Evolutionary conservation across 352 stramenopile species (phyloP), one percentile per base, ranked within the genome.

Genomic region (Elongisporangium prolatum): DNA sequence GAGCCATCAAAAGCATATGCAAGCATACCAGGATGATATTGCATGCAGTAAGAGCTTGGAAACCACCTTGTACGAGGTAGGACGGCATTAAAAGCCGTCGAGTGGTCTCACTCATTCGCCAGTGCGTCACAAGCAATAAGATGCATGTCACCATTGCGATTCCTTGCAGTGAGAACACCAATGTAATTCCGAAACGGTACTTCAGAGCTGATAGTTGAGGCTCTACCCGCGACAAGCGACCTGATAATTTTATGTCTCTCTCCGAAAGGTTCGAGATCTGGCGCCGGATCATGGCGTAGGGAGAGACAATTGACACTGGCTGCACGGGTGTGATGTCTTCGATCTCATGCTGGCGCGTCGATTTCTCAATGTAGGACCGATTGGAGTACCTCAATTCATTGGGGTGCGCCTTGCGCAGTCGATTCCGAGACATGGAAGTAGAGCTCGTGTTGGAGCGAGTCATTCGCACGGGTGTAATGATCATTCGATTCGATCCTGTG

Each of bases 371-470:
- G 22, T 56, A 67, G 21, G 70, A 72, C 17, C 61, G 65, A 51
- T 70, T 67, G n/a, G 66, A 78, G 48, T 78, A 78, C n/a, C 67
- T 50, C 1, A 57, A 69, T 16, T 70, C 64, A 57, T 54, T 74
- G 9, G 71, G 59, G 17, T 69, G 61, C 4, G 62, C 59, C 54
- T 75, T 75, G 37, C 65, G 40, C 5, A 24, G 18, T 0, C 24
- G 44, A 13, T 64, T 50, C 55, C 55, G 65, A 37, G 57, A 68
- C 7, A 44, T 56, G 0, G 66, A 65, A 44, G 48, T 47, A n/a
- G 40, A 47, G 22, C 54, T 60, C n/a, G 54, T 53, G 54, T 62
- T 69, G 16, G 61, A 57, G 1, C 25, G 24, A 22, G 53, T 21
- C 4, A 59, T 28, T 1, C 52, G 57, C 17, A 51, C 22, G 14